A percentile compares a stretch with the other conserved stretches of the same genome.
Conservation (phyloP, 2,329 filamentous ascomycete genomes). For the Cladosporium halotolerans region DNA sequence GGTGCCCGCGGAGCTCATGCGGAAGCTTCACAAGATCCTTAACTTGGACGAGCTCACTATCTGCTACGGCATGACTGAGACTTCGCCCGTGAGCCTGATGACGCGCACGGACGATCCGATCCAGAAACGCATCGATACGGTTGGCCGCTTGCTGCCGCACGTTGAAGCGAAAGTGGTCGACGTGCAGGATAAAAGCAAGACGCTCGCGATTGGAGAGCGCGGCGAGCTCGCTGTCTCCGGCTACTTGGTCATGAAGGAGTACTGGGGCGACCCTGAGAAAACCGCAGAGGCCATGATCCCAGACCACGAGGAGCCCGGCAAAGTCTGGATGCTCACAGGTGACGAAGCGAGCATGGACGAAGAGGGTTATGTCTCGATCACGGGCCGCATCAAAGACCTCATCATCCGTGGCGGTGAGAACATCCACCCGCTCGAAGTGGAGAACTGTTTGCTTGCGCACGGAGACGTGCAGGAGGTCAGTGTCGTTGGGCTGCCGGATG, state of each 20-base stretch:
- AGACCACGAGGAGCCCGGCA: conserved; percentile 50
- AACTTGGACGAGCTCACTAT: conserved; percentile 81
- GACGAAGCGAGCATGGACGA: conserved; percentile 84
- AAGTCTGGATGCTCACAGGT: conserved; percentile 82
- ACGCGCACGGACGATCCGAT: conserved; percentile 71
- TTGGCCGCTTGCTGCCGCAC: conserved; percentile 79
- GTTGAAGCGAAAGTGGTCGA: conserved; percentile 73
- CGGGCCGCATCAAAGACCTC: conserved; percentile 86
- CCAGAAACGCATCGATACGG: conserved; percentile 64
- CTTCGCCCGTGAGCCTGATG: conserved; percentile 68
- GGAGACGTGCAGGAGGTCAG: conserved; percentile 66
- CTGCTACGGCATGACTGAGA: conserved; percentile 97
- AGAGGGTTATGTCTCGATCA: conserved; percentile 81
- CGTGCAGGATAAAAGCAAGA: conserved; percentile 51
- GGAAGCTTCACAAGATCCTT: conserved; percentile 62
- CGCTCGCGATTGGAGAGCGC: conserved; percentile 58
- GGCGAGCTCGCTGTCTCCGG: conserved; percentile 81
- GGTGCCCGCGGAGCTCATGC: conserved; percentile 79
- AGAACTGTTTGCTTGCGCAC: conserved; percentile 76
- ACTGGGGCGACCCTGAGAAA: conserved; percentile 67
- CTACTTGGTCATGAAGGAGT: conserved; percentile 85
- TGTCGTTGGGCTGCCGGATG: conserved; percentile 78
- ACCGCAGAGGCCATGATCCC: conserved; percentile 64
- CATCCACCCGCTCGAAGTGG: conserved; percentile 87
- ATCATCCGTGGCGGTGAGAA: conserved; percentile 96